Percentiles rank a stretch among this genome's conserved stretches.
Evolutionary conservation across 305 asterid species (phyloP).

Genomic region (Fraxinus greggii): DNA sequence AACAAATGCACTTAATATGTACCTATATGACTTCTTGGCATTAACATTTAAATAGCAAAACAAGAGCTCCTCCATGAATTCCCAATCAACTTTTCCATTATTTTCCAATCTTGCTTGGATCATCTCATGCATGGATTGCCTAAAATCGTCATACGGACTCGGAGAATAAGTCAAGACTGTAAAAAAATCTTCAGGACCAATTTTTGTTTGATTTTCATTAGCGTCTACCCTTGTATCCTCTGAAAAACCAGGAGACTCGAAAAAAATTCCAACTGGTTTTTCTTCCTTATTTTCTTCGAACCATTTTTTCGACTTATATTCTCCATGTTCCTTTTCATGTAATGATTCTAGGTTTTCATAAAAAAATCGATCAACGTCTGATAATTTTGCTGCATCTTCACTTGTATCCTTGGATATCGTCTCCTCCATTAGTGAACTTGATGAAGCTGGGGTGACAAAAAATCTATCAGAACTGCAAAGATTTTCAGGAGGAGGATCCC

Average conservation of each 20-base stretch:
- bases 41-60: conserved; percentile 72
- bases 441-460: conserved; percentile 44
- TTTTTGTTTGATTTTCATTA: background rate
- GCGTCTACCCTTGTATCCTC: conserved; percentile 19
- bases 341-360: conserved; percentile 59
- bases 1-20: conserved; percentile 70
- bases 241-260: conserved; percentile 39
- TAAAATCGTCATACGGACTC: conserved; percentile 33
- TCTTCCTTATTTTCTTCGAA: background rate
- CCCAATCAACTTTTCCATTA: conserved; percentile 67
- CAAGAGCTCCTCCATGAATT: conserved; percentile 74
- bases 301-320: conserved; percentile 1
- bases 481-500: conserved; percentile 41
- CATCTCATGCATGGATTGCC: conserved; percentile 40
- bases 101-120: conserved; percentile 37
- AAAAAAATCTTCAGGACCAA: conserved; percentile 28
- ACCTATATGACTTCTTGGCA: conserved; percentile 50
- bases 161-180: conserved; percentile 26
- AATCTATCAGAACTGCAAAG: conserved; percentile 46
- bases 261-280: conserved; percentile 8
- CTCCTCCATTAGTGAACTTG: conserved; percentile 56
- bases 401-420: conserved; percentile 9
- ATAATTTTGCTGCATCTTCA: conserved; percentile 33
- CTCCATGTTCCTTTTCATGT: conserved; percentile 32
- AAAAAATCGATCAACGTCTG: conserved; percentile 58